Evolutionary conservation across 805 yeast genomes (phyloP), one percentile per base, ranked within the genome.

Genomic region (Spathaspora hagerdaliae): DNA sequence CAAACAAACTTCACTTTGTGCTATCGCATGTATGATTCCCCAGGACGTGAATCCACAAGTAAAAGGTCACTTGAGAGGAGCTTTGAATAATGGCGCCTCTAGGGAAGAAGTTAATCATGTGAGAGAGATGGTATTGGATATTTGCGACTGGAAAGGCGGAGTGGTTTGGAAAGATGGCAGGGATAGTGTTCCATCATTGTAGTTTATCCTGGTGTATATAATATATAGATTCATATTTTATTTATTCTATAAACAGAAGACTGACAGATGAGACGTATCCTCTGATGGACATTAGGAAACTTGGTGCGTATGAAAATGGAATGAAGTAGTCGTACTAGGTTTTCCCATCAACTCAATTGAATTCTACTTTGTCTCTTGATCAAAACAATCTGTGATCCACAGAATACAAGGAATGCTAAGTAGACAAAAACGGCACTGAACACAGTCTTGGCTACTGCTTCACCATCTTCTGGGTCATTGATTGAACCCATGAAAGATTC

Each of bases 401-500:
- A 92, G 69, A 91, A 92, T 31, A 84, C 70, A 57, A 94, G 85
- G 75, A 90, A 89, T 31, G 73, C 75, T 46, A 82, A 66, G 64
- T 92, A 92, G 9, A 92, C 90, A 46, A 85, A 61, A 7, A 91
- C 97, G 26, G 98, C 97, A 42, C 90, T 84, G 68, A 85, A 85
- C 26, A 92, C 84, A 3, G 98, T 94, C 53, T 79, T 79, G 27
- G 98, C 96, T 35, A 92, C 98, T 29, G 94, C 96, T 51, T 82
- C 81, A 12, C 98, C 98, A 61, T 94, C 94, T 54, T 79, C 87
- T 11, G 99, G 99, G 61, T 91, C 96, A 55, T 75, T 82, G 49
- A 82, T 81, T 35, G 96, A 87, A 5, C 99, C 99, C 71, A 90
- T 83, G 86, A 92, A 84, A 15, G 95, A 77, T 69, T 92, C 98